Conservation (phyloP, 305 asterid species). For the Fraxinus paxiana region DNA sequence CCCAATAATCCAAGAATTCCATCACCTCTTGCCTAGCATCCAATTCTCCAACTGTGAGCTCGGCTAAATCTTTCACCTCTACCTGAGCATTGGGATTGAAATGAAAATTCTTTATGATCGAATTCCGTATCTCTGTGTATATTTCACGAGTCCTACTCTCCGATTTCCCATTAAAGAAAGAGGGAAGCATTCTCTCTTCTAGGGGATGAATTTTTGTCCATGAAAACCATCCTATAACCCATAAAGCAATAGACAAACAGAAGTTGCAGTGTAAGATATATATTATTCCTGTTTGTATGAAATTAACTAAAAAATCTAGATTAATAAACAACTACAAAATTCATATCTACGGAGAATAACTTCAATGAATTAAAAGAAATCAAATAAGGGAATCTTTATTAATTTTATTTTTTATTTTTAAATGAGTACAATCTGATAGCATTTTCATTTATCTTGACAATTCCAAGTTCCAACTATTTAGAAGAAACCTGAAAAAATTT, state of each 20-base stretch:
- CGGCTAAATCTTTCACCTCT: constrained; percentile 67
- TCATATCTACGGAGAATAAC: neutral
- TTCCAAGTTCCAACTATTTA: neutral
- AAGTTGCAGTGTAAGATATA: neutral
- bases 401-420: neutral
- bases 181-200: constrained; percentile 75
- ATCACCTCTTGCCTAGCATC: constrained; percentile 85
- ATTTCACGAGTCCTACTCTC: constrained; percentile 68
- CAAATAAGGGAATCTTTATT: neutral
- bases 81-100: constrained; percentile 50
- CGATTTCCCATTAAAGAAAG: constrained; percentile 79
- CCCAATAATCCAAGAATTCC: constrained; percentile 98
- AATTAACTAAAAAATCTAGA: neutral
- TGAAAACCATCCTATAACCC: constrained; percentile 85
- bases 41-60: constrained; percentile 66
- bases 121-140: constrained; percentile 83
- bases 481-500: neutral
- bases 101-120: constrained; percentile 79
- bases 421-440: neutral
- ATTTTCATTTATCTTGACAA: neutral
- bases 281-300: neutral
- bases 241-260: constrained; percentile 13
- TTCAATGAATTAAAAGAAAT: neutral
- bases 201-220: constrained; percentile 79
- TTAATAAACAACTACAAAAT: neutral